Percentiles rank a stretch among this genome's conserved stretches.
phyloP scores from a whole-genome alignment of 2,329 filamentous ascomycete species.

The Biscogniauxia marginata region DNA sequence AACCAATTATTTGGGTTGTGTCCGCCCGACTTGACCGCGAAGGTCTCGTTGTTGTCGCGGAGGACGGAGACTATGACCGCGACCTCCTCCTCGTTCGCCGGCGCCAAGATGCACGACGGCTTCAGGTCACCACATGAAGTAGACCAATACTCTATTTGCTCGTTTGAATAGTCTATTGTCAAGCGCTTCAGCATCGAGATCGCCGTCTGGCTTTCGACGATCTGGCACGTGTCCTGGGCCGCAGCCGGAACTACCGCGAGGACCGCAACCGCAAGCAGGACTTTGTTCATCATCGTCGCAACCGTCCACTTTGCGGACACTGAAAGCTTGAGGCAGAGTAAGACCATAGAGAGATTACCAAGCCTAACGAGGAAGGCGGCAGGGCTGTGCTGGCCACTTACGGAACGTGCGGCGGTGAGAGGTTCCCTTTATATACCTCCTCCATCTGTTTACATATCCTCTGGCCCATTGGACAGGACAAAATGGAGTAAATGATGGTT shows the following conservation, averaged over 20 bases:
- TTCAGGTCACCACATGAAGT: conserved; percentile 41
- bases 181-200: conserved; percentile 35
- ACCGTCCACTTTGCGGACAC: background rate
- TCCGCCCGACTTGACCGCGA: conserved; percentile 57
- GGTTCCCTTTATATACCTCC: background rate
- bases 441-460: background rate
- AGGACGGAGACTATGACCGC: conserved; percentile 51
- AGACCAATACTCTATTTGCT: conserved; percentile 47
- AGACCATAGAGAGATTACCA: background rate
- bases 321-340: background rate
- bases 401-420: background rate
- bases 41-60: conserved; percentile 44
- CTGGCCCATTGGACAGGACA: too few species aligned
- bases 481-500: background rate
- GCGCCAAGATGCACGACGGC: conserved; percentile 47
- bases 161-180: conserved; percentile 34
- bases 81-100: conserved; percentile 49
- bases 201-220: conserved; percentile 31
- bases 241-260: conserved; percentile 12
- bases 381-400: background rate
- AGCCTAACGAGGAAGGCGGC: background rate
- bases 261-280: conserved; percentile 14
- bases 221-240: conserved; percentile 37
- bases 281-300: conserved; percentile 17
- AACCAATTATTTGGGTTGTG: conserved; percentile 56